Percentiles rank a stretch among this genome's conserved stretches.
phyloP scores from a whole-genome alignment of 345 rosid species.

The Rhodamnia argentea region DNA sequence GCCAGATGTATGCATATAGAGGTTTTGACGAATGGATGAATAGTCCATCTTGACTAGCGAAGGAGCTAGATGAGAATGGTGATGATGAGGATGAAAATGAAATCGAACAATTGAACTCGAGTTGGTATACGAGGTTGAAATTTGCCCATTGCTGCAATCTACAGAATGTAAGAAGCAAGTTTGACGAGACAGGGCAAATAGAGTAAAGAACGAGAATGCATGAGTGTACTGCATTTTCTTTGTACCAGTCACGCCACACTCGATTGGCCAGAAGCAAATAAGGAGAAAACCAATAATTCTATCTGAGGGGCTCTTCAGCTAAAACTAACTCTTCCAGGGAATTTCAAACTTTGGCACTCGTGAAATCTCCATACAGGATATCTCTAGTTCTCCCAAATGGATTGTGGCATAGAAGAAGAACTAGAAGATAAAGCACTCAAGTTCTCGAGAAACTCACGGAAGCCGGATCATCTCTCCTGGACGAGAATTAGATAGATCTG shows the following conservation, averaged over 20 bases:
- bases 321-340: background rate
- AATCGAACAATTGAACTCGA: background rate
- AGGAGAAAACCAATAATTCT: background rate
- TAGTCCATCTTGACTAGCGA: background rate
- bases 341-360: background rate
- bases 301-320: background rate
- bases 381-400: background rate
- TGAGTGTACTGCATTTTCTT: background rate
- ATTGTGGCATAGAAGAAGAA: background rate
- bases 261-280: background rate
- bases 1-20: background rate
- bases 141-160: background rate
- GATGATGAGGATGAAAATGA: background rate
- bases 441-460: background rate
- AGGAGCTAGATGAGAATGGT: background rate
- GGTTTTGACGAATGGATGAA: background rate
- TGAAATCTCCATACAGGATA: background rate
- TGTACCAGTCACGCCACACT: background rate
- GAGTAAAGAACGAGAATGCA: background rate
- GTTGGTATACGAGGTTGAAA: background rate
- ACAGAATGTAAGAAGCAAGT: background rate
- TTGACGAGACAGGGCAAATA: background rate
- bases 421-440: background rate
- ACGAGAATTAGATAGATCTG: background rate
- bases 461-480: background rate